Evolutionary conservation across 208 protist species (phyloP), one percentile per base, ranked within the genome.

Genomic region (Acanthamoeba lenticulata): DNA sequence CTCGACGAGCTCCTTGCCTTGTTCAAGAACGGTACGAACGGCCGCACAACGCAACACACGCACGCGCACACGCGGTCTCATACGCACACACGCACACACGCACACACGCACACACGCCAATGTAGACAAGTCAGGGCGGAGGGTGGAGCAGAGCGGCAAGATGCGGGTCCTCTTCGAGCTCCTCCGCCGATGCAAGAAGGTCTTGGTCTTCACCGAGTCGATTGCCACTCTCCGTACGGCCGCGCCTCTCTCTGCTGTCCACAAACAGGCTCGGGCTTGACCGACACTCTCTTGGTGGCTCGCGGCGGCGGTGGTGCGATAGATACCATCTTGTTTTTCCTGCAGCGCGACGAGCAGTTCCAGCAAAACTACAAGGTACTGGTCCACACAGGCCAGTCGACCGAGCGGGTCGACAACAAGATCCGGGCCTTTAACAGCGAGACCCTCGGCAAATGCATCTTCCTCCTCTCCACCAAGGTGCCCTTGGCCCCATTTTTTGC

Each of bases 391-490:
- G 74, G 74, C 24, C 24, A 47, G 9, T 55, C 40, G 9, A 79
- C 9, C 4, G 15, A 38, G 6, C 40, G 52, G 5, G 74, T 83
- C 27, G 9, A 13, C 11, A 5, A 34, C 38, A 83, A 83, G 24
- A 21, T 83, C 13, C 0, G 52, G 4, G 44, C 42, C 19, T 83
- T 83, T 40, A 83, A 83, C 74, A 52, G 11, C 3, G 6, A 52
- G 9, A 34, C 74, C 36, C 52, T 83, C 19, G 40, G 74, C 11
- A 5, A 83, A 34, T 83, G 45, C 29, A 15, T 52, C 36, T 83
- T 83, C 40, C 74, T 83, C 27, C 45, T 83, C 17, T 83, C 74
- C 21, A 83, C 74, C 4, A 83, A 49, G 40, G 74, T 83, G 32
- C 36, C 24, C 0, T 1, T 1, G 0, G 0, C 4, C 24, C 24